Percentiles rank a stretch among this genome's conserved stretches.
These are phyloP conservation scores for Athelia sp. DNA, from an alignment of 1,284 basidiomycete species.

Conservation along the genomic window DNA sequence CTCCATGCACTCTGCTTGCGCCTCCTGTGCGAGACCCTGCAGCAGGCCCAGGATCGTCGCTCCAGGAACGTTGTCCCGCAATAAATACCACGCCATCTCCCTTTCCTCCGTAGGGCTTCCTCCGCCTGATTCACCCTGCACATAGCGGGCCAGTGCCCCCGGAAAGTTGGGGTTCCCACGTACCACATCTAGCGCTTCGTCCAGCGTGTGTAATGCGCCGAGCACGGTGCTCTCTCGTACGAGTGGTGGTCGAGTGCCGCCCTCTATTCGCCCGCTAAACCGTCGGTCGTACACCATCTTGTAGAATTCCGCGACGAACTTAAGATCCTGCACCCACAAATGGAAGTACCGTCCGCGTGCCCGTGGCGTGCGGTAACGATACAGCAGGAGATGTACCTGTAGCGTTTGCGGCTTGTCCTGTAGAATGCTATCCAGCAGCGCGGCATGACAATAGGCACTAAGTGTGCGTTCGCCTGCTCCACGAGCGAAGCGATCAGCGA, in stretches of 20 bases:
- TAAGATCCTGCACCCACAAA: slow-evolving; percentile 62
- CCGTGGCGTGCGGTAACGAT: slow-evolving; percentile 56
- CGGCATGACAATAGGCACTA: slow-evolving; percentile 72
- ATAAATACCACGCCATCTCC: slow-evolving; percentile 55
- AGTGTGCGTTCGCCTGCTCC: slow-evolving; percentile 58
- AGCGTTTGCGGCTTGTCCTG: slow-evolving; percentile 83
- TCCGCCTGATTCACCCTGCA: slow-evolving; percentile 35
- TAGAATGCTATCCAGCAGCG: slow-evolving; percentile 81
- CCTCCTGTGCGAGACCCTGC: slow-evolving; percentile 52
- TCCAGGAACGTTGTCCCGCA: slow-evolving; percentile 62
- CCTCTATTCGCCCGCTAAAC: slow-evolving; percentile 62
- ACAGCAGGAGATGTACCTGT: slow-evolving; percentile 69
- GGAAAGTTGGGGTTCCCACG: slow-evolving; percentile 41
- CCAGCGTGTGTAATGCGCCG: slow-evolving; percentile 56
- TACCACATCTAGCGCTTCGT: slow-evolving; percentile 45
- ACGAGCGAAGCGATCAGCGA: slow-evolving; percentile 72
- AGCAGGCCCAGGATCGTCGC: slow-evolving; percentile 57
- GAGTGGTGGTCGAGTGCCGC: slow-evolving; percentile 58
- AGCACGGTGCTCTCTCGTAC: slow-evolving; percentile 65
- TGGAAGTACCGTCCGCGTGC: slow-evolving; percentile 56
- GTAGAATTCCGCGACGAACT: slow-evolving; percentile 71
- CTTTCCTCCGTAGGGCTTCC: slow-evolving; percentile 21
- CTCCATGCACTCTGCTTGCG: slow-evolving; percentile 48
- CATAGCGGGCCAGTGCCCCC: slow-evolving; percentile 46
- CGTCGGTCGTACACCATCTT: slow-evolving; percentile 63